A percentile compares a stretch with the other conserved stretches of the same genome.
These are phyloP conservation scores for Escovopsis weberi DNA, from an alignment of 2,329 filamentous ascomycete genomes.

Conservation along the genomic window DNA sequence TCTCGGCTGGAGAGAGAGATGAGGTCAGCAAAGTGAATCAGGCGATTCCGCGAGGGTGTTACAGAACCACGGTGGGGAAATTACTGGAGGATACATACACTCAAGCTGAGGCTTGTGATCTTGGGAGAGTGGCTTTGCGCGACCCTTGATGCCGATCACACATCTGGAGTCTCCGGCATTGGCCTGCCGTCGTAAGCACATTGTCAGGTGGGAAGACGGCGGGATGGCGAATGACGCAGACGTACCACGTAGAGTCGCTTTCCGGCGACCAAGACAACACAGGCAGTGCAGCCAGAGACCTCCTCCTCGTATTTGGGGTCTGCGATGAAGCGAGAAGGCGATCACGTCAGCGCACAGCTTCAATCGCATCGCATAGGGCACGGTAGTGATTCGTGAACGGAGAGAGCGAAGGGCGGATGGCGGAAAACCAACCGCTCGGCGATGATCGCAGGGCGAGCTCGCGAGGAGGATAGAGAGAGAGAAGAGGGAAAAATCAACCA, in stretches of 20 bases:
- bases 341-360: neutral
- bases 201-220: neutral
- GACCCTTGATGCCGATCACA: slow-evolving; percentile 89
- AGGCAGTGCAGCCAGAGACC: slow-evolving; percentile 93
- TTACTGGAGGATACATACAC: slow-evolving; percentile 37
- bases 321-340: slow-evolving; percentile 22
- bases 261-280: slow-evolving; percentile 74
- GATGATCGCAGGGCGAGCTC: neutral
- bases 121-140: slow-evolving; percentile 95
- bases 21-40: slow-evolving; percentile 2
- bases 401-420: neutral
- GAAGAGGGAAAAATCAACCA: neutral
- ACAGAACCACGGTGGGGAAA: slow-evolving; percentile 4
- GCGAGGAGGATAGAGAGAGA: neutral
- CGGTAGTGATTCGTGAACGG: neutral
- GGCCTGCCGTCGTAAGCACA: slow-evolving; percentile 41
- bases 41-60: neutral
- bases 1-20: slow-evolving; percentile 55
- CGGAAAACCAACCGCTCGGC: neutral
- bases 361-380: too few species aligned
- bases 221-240: slow-evolving; percentile 17
- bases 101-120: slow-evolving; percentile 99
- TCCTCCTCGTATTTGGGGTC: slow-evolving; percentile 96
- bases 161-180: slow-evolving; percentile 94
- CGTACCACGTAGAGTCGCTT: slow-evolving; percentile 92